These are phyloP conservation scores for Lecanoromycetidae sp. DNA, from an alignment of 2,329 filamentous ascomycete species.

Conservation along the genomic window DNA sequence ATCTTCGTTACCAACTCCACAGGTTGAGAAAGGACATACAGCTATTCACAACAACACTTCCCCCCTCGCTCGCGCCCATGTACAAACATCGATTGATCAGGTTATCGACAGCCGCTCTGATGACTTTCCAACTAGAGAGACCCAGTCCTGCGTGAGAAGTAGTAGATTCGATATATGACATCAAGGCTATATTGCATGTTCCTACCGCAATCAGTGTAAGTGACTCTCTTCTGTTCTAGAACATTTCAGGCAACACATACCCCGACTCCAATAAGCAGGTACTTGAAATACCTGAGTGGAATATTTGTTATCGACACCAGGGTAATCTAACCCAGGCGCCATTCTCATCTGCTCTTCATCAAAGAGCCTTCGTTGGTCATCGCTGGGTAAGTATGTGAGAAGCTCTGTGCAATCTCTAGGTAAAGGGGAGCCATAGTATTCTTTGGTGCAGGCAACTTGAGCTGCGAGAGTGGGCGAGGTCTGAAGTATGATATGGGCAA, in stretches of 20 bases:
- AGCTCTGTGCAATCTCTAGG: not conserved
- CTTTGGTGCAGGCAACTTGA: not conserved
- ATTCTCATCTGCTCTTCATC: constrained; percentile 4
- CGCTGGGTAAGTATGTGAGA: not conserved
- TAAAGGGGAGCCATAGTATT: not conserved
- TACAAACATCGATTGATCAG: not conserved
- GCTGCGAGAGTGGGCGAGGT: not conserved
- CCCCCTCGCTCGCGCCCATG: not conserved
- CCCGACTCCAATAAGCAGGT: not conserved
- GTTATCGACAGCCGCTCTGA: not conserved
- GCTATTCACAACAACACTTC: not conserved
- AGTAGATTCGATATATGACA: not conserved
- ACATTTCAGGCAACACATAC: not conserved
- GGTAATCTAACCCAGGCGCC: not conserved
- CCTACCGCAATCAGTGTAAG: not conserved
- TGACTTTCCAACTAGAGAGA: not conserved
- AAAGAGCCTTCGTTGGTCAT: not conserved
- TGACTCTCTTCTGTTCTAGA: not conserved
- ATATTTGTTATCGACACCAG: not conserved
- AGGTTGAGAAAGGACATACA: not conserved
- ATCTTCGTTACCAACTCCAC: not conserved
- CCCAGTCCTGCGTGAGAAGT: not conserved
- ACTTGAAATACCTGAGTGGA: not conserved
- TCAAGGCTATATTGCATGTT: not conserved
- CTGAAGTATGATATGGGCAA: not conserved